phyloP scores from a whole-genome alignment of 352 stramenopile genomes.

The Phytophthora citrophthora region DNA sequence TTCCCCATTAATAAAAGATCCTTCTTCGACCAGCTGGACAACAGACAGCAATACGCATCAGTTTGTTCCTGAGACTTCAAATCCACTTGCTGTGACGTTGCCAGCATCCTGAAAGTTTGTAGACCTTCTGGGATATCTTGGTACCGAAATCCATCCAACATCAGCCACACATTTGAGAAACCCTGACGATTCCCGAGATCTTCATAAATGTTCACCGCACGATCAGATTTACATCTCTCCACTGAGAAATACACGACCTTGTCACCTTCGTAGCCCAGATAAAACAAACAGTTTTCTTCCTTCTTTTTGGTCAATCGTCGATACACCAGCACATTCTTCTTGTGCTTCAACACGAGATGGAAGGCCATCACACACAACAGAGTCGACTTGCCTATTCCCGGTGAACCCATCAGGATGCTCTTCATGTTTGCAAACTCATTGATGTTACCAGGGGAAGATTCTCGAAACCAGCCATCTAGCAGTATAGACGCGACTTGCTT shows the following conservation, averaged over 20 bases:
- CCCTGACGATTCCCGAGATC: background rate
- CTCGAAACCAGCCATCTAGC: background rate
- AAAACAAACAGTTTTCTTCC: constrained; percentile 9
- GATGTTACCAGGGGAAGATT: constrained; percentile 10
- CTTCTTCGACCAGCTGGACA: constrained; percentile 13
- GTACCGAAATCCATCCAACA: constrained; percentile 1
- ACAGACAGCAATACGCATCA: constrained; percentile 20
- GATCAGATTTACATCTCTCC: background rate
- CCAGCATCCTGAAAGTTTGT: constrained; percentile 25
- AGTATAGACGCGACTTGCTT: background rate
- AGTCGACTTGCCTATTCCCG: constrained; percentile 39
- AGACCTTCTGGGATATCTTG: background rate
- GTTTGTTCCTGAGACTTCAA: constrained; percentile 13
- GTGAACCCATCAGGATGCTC: constrained; percentile 31
- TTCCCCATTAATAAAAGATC: constrained; percentile 8
- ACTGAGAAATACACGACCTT: constrained; percentile 16
- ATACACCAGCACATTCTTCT: constrained; percentile 44
- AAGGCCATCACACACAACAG: constrained; percentile 41
- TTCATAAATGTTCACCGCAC: constrained; percentile 5
- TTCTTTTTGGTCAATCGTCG: constrained; percentile 21
- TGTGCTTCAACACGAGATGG: constrained; percentile 34
- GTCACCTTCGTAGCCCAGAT: constrained; percentile 18
- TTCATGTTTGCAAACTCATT: constrained; percentile 24
- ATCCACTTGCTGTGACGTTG: constrained; percentile 28
- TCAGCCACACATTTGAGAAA: background rate